Percentiles rank a stretch among this genome's conserved stretches.
phyloP scores from a whole-genome alignment of 2,329 filamentous ascomycete genomes.

The Uncinocarpus reesii region DNA sequence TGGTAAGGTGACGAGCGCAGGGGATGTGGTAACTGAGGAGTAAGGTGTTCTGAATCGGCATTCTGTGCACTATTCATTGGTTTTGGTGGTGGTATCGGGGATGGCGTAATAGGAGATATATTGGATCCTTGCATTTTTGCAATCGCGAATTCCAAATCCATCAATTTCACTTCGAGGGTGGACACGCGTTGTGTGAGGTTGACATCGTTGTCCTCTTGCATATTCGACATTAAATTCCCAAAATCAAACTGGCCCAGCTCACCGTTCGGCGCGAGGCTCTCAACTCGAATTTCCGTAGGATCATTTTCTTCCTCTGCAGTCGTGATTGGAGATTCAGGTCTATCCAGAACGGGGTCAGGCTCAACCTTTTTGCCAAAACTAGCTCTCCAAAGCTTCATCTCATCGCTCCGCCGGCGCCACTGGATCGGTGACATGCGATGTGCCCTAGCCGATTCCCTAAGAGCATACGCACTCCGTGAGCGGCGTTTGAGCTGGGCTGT shows the following conservation, averaged over 20 bases:
- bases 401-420: constrained; percentile 35
- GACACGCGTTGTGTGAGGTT: constrained; percentile 40
- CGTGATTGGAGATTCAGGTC: constrained; percentile 2
- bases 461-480: constrained; percentile 37
- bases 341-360: constrained; percentile 8
- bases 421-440: constrained; percentile 33
- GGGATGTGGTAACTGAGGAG: background rate
- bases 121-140: constrained; percentile 37
- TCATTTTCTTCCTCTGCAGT: constrained; percentile 1
- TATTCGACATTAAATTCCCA: constrained; percentile 30
- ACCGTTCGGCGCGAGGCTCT: background rate
- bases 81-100: constrained; percentile 7
- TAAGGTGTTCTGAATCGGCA: constrained; percentile 16
- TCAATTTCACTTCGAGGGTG: constrained; percentile 42
- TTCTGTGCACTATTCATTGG: constrained; percentile 15
- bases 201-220: constrained; percentile 33
- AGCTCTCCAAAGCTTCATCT: constrained; percentile 31
- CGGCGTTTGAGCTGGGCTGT: constrained; percentile 31
- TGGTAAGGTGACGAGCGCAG: constrained; percentile 12
- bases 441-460: constrained; percentile 28
- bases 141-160: constrained; percentile 42
- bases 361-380: constrained; percentile 24
- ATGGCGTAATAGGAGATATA: constrained; percentile 16
- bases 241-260: constrained; percentile 25
- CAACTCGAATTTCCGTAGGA: constrained; percentile 8